Base-by-base conservation (phyloP, 2,329 filamentous ascomycete species). In the Clonostachys rhizophaga region DNA sequence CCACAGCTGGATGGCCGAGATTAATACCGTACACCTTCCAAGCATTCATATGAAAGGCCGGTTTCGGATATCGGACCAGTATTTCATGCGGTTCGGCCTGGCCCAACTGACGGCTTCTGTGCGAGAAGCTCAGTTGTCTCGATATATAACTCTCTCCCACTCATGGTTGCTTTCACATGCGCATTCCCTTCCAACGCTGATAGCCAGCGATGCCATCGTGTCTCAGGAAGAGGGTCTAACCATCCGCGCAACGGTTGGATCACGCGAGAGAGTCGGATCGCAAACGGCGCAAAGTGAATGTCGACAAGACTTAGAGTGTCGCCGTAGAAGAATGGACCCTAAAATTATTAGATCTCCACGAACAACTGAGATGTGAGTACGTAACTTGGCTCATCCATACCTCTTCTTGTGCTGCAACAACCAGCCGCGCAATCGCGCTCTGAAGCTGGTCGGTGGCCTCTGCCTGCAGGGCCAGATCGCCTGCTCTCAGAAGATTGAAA, bases 231-330 rank as follows among this genome's bases (percentile, higher is more conserved):
- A 0, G 83, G 77, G 20, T 82, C 78, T 1, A 79, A 76, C 83
- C 86, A 90, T 18, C 78, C 79, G 17, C 83, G 71, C 52, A 86
- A 83, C 14, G 81, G 79, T 44, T 78, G 74, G 34, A 89, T 67
- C 16, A 90, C 79, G 3, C 80, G 78, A n/a, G 77, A 72, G 50
- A 91, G 68, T 2, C 88, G 76, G 16, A 91, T 60, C 13, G 89
- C 76, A 75, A 89, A 91, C 0, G 88, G 88, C 2, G 87, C 87
- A 42, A 90, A 76, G 57, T 90, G 84, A 14, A 90, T 74, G 54
- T 91, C 87, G 1, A 91, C 87, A 47, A 89, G 54, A 76, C 66
- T 69, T n/a, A 76, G 55, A 8, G 65, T 61, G n/a, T 58, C 49
- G 3, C 72, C 72, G 14, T 76, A 74, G 60, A 91, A 91, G 62